A percentile compares a stretch with the other conserved stretches of the same genome.
Evolutionary conservation across 23 red algal genomes (phyloP).

Genomic region (Cyanidioschyzon merolae): DNA sequence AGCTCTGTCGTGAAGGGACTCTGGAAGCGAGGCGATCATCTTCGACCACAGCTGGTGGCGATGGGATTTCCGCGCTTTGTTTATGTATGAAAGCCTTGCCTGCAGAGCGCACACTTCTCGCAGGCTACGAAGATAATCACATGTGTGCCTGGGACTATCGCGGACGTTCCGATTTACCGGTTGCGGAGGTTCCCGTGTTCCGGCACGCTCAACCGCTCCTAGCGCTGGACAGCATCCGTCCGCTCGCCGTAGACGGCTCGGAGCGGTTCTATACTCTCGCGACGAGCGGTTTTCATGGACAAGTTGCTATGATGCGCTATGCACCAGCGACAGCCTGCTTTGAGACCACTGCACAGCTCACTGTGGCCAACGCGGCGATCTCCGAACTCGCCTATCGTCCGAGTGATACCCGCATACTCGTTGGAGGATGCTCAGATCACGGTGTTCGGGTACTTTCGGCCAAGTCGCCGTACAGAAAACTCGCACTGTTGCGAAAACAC

Average conservation of each 20-base stretch:
- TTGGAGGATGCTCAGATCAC: background rate
- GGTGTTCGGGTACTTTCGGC: background rate
- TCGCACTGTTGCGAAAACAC: background rate
- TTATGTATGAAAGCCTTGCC: background rate
- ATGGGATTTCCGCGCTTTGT: background rate
- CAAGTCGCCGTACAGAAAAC: background rate
- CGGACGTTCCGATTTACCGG: background rate
- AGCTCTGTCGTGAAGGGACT: background rate
- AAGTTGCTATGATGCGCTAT: background rate
- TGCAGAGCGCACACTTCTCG: background rate
- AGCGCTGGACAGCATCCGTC: background rate
- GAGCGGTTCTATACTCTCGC: background rate
- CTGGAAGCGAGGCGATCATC: background rate
- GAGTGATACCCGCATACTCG: background rate
- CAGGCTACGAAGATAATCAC: background rate
- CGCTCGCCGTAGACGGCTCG: background rate
- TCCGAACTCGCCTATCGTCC: slow-evolving; percentile 12
- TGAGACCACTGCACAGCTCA: background rate
- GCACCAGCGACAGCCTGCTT: background rate
- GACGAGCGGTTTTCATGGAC: background rate
- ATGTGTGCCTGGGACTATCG: background rate
- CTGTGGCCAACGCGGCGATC: background rate
- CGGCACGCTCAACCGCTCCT: background rate
- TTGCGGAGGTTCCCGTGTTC: background rate
- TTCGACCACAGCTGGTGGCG: too few species aligned